Conservation (phyloP, 305 asterid genomes). For the Fraxinus floribunda region DNA sequence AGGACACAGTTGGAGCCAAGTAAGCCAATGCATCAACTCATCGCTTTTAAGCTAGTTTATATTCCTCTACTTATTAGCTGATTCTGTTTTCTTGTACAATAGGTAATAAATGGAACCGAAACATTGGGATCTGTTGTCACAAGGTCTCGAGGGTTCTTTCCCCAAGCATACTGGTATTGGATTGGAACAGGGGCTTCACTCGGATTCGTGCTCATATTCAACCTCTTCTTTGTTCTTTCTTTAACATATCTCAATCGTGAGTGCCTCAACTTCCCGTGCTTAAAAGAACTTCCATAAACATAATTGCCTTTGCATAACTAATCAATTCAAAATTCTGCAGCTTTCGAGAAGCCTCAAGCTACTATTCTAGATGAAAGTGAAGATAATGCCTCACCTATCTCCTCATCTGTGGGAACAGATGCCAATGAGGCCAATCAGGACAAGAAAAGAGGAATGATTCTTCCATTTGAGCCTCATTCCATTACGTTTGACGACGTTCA, state of each 20-base stretch:
- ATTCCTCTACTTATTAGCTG: not conserved
- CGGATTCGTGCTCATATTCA: slow-evolving; percentile 37
- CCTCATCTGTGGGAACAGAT: slow-evolving; percentile 19
- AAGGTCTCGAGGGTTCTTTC: slow-evolving; percentile 36
- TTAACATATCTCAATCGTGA: slow-evolving; percentile 45
- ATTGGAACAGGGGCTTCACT: slow-evolving; percentile 39
- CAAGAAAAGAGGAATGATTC: slow-evolving; percentile 60
- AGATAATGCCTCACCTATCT: not conserved
- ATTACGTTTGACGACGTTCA: slow-evolving; percentile 54
- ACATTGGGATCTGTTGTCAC: slow-evolving; percentile 35
- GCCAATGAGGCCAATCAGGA: slow-evolving; percentile 20
- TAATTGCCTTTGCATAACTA: not conserved
- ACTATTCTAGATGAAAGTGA: not conserved
- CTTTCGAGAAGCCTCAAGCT: slow-evolving; percentile 59
- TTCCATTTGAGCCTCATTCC: slow-evolving; percentile 73
- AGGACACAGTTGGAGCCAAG: slow-evolving; percentile 35
- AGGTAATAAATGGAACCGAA: slow-evolving; percentile 26
- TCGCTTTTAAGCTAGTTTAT: not conserved
- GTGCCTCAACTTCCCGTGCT: slow-evolving; percentile 7
- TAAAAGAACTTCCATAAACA: not conserved
- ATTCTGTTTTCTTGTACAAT: not conserved
- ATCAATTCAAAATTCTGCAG: slow-evolving; percentile 33
- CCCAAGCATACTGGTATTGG: slow-evolving; percentile 50
- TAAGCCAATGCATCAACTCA: slow-evolving; percentile 25
- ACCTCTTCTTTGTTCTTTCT: slow-evolving; percentile 28